Evolutionary conservation across 345 rosid genomes (phyloP).

Genomic region (Eutrema japonicum): DNA sequence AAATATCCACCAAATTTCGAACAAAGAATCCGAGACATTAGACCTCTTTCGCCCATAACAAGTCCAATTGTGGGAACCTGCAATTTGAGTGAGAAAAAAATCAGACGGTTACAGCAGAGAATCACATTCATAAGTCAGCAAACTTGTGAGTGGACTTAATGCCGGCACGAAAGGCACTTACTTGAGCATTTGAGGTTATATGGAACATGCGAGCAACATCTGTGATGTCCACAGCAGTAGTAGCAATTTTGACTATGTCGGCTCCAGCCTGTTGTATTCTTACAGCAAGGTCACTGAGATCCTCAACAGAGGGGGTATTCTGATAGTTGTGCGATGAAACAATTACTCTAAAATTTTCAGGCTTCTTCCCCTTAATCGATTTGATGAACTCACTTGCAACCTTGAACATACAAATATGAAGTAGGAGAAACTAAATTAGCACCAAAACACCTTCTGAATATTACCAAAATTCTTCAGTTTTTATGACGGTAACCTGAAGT

Average conservation of each 20-base stretch:
- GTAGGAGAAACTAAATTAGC: constrained; percentile 15
- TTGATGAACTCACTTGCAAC: constrained; percentile 73
- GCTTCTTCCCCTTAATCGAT: constrained; percentile 63
- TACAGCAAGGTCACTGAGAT: constrained; percentile 73
- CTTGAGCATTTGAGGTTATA: constrained; percentile 77
- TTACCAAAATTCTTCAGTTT: constrained; percentile 2
- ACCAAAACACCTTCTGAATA: not conserved
- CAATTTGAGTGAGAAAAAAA: constrained; percentile 22
- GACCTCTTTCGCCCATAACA: constrained; percentile 93
- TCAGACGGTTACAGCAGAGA: not conserved
- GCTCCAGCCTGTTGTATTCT: constrained; percentile 80
- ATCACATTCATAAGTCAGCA: constrained; percentile 17
- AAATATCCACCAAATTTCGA: constrained; percentile 91
- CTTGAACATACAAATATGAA: constrained; percentile 46
- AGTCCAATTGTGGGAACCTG: constrained; percentile 90
- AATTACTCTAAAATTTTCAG: constrained; percentile 68
- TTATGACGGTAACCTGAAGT: constrained; percentile 65
- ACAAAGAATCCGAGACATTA: constrained; percentile 87
- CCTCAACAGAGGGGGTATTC: constrained; percentile 81
- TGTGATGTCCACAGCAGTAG: constrained; percentile 81
- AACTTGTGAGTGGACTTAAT: not conserved
- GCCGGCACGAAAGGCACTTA: constrained; percentile 47
- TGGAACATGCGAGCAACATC: constrained; percentile 91
- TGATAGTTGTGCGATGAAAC: constrained; percentile 93
- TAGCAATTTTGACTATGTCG: constrained; percentile 90